These are phyloP conservation scores for Daldinia loculata DNA, from an alignment of 495 filamentous ascomycete species.

Conservation along the genomic window DNA sequence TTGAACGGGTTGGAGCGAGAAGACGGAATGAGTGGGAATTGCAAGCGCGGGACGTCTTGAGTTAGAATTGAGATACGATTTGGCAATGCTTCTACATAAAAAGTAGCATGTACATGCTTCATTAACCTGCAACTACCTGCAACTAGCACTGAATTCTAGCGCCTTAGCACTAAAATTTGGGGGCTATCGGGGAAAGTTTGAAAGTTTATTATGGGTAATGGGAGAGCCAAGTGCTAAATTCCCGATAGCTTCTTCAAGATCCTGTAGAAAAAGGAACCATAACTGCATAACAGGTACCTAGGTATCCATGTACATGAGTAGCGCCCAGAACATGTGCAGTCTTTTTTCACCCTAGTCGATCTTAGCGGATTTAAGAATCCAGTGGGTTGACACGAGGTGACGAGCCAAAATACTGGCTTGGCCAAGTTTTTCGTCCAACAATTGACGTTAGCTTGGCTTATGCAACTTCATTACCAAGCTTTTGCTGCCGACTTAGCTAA, in stretches of 20 bases:
- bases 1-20: slow-evolving; percentile 15
- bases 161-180: slow-evolving; percentile 29
- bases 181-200: slow-evolving; percentile 3
- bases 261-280: background rate
- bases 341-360: background rate
- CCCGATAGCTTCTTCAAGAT: slow-evolving; percentile 9
- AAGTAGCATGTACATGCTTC: background rate
- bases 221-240: slow-evolving; percentile 17
- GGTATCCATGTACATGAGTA: slow-evolving; percentile 9
- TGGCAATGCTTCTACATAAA: slow-evolving; percentile 31
- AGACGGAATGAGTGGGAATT: slow-evolving; percentile 26
- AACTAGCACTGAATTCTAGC: slow-evolving; percentile 7
- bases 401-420: slow-evolving; percentile 10
- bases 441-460: slow-evolving; percentile 37
- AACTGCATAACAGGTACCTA: slow-evolving; percentile 2
- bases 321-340: slow-evolving; percentile 10
- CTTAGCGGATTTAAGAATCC: slow-evolving; percentile 36
- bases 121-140: background rate
- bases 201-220: slow-evolving; percentile 1
- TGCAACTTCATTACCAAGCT: slow-evolving; percentile 34
- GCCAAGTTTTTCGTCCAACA: slow-evolving; percentile 26
- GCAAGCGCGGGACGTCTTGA: slow-evolving; percentile 25
- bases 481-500: slow-evolving; percentile 36
- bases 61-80: slow-evolving; percentile 38
- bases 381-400: slow-evolving; percentile 22